Percentiles rank a stretch among this genome's conserved stretches.
Evolutionary conservation across 208 protist genomes (phyloP).

Genomic region (Histomonas meleagridis): DNA sequence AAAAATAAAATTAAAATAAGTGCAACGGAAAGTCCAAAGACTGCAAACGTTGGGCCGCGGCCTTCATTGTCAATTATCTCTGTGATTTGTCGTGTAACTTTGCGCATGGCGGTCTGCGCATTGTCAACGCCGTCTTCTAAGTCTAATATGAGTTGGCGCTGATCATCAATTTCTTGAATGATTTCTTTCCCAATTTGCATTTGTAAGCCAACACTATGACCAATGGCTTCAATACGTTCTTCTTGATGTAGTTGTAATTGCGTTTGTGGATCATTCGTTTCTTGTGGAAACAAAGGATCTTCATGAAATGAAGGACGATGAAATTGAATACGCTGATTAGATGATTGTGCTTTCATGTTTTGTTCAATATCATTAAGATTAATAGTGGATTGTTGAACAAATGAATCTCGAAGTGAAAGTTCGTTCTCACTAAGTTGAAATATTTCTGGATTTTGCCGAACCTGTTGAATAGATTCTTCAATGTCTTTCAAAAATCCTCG

Average conservation of each 20-base stretch:
- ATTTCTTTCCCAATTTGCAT: background rate
- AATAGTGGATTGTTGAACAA: no score
- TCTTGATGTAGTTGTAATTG: background rate
- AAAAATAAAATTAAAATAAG: background rate
- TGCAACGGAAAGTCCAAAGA: background rate
- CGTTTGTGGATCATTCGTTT: background rate
- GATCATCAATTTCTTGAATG: background rate
- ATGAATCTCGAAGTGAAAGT: background rate
- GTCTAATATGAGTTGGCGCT: background rate
- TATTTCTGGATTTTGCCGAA: background rate
- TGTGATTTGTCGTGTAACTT: background rate
- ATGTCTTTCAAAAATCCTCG: background rate
- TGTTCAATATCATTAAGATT: background rate
- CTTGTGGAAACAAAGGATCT: background rate
- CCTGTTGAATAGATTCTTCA: background rate
- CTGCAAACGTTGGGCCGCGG: background rate
- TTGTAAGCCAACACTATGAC: background rate
- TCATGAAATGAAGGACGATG: background rate
- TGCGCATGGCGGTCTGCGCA: background rate
- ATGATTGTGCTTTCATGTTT: background rate
- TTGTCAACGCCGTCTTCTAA: background rate
- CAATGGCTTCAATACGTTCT: background rate
- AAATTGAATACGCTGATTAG: background rate
- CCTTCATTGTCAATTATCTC: constrained; percentile 22
- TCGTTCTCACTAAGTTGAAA: background rate